Percentiles rank a stretch among this genome's conserved stretches.
Evolutionary conservation across 2,329 filamentous ascomycete genomes (phyloP).

Genomic region (Trichoderma guizhouense): DNA sequence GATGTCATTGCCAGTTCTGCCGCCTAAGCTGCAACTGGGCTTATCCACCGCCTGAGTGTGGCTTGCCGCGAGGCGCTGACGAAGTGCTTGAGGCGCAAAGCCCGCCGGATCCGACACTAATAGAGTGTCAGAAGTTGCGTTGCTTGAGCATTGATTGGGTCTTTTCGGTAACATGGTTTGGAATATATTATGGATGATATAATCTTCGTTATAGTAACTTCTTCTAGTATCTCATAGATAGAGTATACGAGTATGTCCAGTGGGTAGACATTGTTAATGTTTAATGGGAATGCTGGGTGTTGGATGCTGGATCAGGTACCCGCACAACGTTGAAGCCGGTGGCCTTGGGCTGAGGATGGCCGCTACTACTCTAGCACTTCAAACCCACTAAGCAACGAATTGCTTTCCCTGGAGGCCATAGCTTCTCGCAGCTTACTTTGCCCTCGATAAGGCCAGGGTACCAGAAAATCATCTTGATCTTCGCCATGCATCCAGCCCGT

Average conservation of each 20-base stretch:
- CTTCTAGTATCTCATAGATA: background rate
- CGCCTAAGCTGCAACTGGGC: background rate
- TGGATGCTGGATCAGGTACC: background rate
- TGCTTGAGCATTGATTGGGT: background rate
- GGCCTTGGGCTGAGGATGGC: background rate
- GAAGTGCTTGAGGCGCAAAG: slow-evolving; percentile 10
- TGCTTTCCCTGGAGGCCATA: background rate
- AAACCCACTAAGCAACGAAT: background rate
- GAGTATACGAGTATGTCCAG: background rate
- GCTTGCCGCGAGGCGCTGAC: slow-evolving; percentile 11
- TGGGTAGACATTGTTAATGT: background rate
- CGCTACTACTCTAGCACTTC: background rate
- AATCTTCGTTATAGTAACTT: background rate
- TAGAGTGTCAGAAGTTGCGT: background rate
- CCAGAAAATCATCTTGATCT: background rate
- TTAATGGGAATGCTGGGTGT: background rate
- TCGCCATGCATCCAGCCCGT: background rate
- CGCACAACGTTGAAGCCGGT: background rate
- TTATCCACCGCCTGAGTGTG: background rate
- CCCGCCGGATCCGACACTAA: background rate
- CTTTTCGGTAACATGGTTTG: background rate
- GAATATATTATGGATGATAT: background rate
- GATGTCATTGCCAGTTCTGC: slow-evolving; percentile 12
- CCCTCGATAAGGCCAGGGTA: background rate
- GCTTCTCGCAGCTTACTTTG: background rate